Evolutionary conservation across 2,329 filamentous ascomycete species (phyloP).

Genomic region (Colletotrichum zoysiae): DNA sequence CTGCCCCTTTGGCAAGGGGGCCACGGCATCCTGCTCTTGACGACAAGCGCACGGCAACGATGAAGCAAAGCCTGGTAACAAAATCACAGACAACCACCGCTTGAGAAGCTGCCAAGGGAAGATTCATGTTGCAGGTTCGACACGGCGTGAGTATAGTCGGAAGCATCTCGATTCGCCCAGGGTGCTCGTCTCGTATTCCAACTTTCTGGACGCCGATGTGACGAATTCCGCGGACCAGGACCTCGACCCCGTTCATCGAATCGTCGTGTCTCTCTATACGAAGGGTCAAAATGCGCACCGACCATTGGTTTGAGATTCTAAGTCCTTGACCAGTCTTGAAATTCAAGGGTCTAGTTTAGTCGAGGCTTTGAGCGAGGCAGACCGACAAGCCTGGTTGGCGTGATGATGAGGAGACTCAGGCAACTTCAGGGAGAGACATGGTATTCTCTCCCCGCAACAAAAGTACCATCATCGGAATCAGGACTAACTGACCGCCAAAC

Average conservation of each 20-base stretch:
- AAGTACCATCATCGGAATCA: neutral
- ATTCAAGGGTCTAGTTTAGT: neutral
- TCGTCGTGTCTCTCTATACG: neutral
- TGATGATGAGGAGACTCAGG: neutral
- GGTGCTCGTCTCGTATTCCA: neutral
- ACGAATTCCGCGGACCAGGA: neutral
- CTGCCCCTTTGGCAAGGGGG: neutral
- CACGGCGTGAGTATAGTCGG: too few species aligned
- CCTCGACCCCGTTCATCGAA: neutral
- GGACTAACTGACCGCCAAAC: neutral
- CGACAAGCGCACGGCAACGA: neutral
- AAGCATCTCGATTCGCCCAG: neutral
- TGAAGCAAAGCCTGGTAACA: neutral
- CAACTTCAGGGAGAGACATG: neutral
- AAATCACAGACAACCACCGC: too few species aligned
- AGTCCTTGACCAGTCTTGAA: neutral
- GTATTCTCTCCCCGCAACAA: neutral
- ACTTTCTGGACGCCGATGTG: neutral
- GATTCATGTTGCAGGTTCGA: neutral
- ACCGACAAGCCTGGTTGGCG: neutral
- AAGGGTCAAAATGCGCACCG: neutral
- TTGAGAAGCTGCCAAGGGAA: neutral
- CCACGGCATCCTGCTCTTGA: neutral
- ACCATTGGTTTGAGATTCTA: neutral
- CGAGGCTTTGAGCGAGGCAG: conserved; percentile 12